A percentile compares a stretch with the other conserved stretches of the same genome.
phyloP scores from a whole-genome alignment of 257 asterid genomes.

The Salvia splendens region DNA sequence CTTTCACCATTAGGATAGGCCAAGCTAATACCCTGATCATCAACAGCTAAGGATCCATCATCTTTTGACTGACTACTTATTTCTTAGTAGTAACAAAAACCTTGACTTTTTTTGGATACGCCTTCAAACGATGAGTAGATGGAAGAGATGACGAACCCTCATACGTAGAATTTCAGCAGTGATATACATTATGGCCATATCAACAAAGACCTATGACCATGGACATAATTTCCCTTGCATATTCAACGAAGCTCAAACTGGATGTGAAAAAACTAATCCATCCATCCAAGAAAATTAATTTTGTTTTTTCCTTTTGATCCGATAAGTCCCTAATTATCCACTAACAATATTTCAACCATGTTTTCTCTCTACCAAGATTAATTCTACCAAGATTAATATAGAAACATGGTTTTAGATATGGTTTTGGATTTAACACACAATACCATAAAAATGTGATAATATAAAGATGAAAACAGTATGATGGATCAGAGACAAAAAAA shows the following conservation, averaged over 20 bases:
- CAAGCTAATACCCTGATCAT: too few relatives aligned
- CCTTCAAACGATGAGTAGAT: neutral
- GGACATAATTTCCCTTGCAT: neutral
- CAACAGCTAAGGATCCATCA: too few relatives aligned
- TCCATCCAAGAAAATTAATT: too few relatives aligned
- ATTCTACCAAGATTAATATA: too few relatives aligned
- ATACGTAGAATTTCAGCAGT: too few relatives aligned
- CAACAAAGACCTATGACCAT: neutral
- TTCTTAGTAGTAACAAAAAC: neutral
- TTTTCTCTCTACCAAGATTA: too few relatives aligned
- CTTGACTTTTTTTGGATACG: neutral
- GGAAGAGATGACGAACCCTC: too few relatives aligned
- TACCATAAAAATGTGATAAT: neutral
- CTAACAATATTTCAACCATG: too few relatives aligned
- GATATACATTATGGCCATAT: neutral
- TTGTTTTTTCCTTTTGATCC: too few relatives aligned
- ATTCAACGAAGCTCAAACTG: slow-evolving; percentile 14
- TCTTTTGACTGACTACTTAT: neutral
- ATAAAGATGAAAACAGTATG: neutral
- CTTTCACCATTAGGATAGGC: neutral
- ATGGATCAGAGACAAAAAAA: slow-evolving; percentile 13
- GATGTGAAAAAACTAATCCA: neutral
- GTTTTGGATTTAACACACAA: slow-evolving; percentile 2
- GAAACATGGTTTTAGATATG: neutral
- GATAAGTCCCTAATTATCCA: too few relatives aligned